Evolutionary conservation across 1,284 basidiomycete species (phyloP).

Genomic region (Taiwanofungus camphoratus): DNA sequence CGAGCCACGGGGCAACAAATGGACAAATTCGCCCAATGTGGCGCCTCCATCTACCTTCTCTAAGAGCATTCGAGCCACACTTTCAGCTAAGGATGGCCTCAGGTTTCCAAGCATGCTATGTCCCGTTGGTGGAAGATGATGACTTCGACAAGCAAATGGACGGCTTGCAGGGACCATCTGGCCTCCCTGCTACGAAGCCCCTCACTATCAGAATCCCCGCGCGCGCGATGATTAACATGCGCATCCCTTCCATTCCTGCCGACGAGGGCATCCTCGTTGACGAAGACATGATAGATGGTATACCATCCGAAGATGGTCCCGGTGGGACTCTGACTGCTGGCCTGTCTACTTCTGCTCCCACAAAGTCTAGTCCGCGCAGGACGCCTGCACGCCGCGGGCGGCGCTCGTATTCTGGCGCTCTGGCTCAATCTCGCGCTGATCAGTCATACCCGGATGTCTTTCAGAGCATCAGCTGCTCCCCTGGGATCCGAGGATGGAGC

Average conservation of each 20-base stretch:
- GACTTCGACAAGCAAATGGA: background rate
- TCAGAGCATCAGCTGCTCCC: constrained; percentile 5
- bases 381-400: background rate
- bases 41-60: background rate
- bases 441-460: background rate
- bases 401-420: no score
- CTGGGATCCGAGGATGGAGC: background rate
- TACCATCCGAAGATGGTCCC: background rate
- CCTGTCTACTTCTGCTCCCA: background rate
- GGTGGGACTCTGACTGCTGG: background rate
- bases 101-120: background rate
- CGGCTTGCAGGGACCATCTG: background rate
- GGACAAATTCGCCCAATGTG: background rate
- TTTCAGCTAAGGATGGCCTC: background rate
- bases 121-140: background rate
- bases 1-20: background rate
- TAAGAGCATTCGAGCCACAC: background rate
- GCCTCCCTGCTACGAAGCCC: background rate
- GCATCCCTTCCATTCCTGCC: background rate
- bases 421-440: no score
- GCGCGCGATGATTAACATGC: background rate
- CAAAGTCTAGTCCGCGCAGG: background rate
- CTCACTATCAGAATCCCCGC: background rate
- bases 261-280: background rate
- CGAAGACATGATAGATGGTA: background rate